Percentiles rank a stretch among this genome's conserved stretches.
These are phyloP conservation scores for Melampsora medusae DNA, from an alignment of 1,284 basidiomycete species.

Conservation along the genomic window DNA sequence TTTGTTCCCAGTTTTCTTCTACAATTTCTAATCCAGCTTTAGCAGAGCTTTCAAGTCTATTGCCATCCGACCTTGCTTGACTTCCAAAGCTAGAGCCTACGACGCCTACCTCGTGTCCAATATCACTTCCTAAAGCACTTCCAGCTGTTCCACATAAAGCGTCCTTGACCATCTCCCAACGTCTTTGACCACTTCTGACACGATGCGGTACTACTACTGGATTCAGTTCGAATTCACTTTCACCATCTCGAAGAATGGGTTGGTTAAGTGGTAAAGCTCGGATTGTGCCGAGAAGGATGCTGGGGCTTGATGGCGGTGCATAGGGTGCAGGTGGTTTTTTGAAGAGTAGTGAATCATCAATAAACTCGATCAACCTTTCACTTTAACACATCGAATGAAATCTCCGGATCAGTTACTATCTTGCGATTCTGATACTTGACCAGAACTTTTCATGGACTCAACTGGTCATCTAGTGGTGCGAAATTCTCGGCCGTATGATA, in stretches of 20 bases:
- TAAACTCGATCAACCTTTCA: slow-evolving; percentile 34
- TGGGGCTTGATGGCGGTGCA: not conserved
- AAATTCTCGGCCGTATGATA: slow-evolving; percentile 38
- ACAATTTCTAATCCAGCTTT: slow-evolving; percentile 36
- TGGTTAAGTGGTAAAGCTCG: slow-evolving; percentile 15
- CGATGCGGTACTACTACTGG: slow-evolving; percentile 6
- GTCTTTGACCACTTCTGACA: slow-evolving; percentile 17
- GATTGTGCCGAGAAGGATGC: slow-evolving; percentile 14
- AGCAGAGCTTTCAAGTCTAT: not conserved
- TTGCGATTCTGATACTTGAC: too few species aligned
- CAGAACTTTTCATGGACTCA: not conserved
- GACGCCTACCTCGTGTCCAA: not conserved
- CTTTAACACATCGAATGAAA: slow-evolving; percentile 2
- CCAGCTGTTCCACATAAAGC: slow-evolving; percentile 32
- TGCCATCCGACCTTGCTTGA: not conserved
- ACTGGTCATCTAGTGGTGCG: slow-evolving; percentile 28
- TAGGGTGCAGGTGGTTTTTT: slow-evolving; percentile 30
- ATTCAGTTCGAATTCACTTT: slow-evolving; percentile 36
- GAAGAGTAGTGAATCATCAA: slow-evolving; percentile 38
- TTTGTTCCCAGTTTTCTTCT: slow-evolving; percentile 34
- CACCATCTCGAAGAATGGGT: slow-evolving; percentile 20
- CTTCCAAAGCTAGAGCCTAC: slow-evolving; percentile 19
- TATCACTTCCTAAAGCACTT: not conserved
- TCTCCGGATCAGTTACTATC: not conserved
- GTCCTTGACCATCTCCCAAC: slow-evolving; percentile 34